Conservation (phyloP, 805 yeast genomes). For the Metschnikowia lachancei region DNA sequence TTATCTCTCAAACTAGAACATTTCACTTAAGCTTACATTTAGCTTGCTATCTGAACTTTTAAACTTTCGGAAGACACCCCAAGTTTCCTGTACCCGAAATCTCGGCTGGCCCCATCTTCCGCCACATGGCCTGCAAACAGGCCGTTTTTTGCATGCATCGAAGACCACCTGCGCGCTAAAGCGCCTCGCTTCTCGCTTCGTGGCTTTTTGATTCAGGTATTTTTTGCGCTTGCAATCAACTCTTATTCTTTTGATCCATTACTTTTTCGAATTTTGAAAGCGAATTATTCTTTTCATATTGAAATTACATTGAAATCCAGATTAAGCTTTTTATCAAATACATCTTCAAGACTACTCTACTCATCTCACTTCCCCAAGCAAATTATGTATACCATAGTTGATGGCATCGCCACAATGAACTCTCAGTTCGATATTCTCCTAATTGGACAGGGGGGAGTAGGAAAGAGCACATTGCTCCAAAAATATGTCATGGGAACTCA, state of each 20-base stretch:
- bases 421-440: conserved; percentile 17
- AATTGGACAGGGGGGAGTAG: conserved; percentile 17
- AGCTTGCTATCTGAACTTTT: too few species aligned
- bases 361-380: neutral
- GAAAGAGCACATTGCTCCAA: conserved; percentile 18
- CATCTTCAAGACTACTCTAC: neutral
- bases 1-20: too few species aligned
- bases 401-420: conserved; percentile 15
- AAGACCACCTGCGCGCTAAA: neutral
- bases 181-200: neutral
- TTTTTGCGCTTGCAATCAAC: neutral
- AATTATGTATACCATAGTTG: conserved; percentile 12
- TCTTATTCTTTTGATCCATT: neutral
- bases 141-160: conserved; percentile 5
- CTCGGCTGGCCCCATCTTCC: neutral
- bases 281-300: neutral
- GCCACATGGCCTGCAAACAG: neutral
- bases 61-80: too few species aligned
- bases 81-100: neutral
- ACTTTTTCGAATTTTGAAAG: neutral
- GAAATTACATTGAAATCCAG: too few species aligned
- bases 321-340: too few species aligned
- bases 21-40: too few species aligned
- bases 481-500: conserved; percentile 14
- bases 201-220: neutral